Evolutionary conservation across 352 stramenopile genomes (phyloP).

Genomic region (Nothophytophthora sp.): DNA sequence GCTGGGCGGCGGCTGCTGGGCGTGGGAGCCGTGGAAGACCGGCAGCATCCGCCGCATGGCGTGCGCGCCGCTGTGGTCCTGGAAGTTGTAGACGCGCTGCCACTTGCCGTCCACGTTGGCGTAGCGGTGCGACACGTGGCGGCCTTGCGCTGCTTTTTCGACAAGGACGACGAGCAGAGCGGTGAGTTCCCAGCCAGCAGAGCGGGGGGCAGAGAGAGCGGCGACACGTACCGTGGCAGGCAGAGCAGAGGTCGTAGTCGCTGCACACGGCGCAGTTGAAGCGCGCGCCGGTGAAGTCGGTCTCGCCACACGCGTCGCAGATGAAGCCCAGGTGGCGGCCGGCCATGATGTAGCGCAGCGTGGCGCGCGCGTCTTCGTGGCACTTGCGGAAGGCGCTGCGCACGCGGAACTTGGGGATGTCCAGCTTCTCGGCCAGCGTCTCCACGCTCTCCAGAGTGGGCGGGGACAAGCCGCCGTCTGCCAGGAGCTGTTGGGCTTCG

Average conservation of each 20-base stretch:
- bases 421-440: slow-evolving; percentile 59
- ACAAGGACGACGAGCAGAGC: slow-evolving; percentile 12
- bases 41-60: slow-evolving; percentile 70
- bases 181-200: slow-evolving; percentile 2
- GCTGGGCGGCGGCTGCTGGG: slow-evolving; percentile 19
- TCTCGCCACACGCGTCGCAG: slow-evolving; percentile 80
- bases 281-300: slow-evolving; percentile 70
- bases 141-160: slow-evolving; percentile 49
- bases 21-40: slow-evolving; percentile 62
- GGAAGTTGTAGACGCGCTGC: slow-evolving; percentile 77
- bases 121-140: slow-evolving; percentile 71
- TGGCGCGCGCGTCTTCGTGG: slow-evolving; percentile 59
- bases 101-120: slow-evolving; percentile 83
- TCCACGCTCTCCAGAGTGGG: slow-evolving; percentile 70
- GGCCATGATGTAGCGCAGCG: slow-evolving; percentile 83
- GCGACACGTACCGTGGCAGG: slow-evolving; percentile 49
- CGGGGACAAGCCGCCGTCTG: slow-evolving; percentile 1
- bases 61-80: slow-evolving; percentile 59
- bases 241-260: slow-evolving; percentile 75
- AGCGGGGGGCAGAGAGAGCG: neutral
- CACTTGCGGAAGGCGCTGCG: slow-evolving; percentile 84
- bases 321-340: slow-evolving; percentile 81
- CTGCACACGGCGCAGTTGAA: slow-evolving; percentile 79
- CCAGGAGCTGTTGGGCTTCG: slow-evolving; percentile 36
- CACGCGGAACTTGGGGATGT: slow-evolving; percentile 82